phyloP scores from a whole-genome alignment of 139 green algal genomes.

The Mesostigma viride region DNA sequence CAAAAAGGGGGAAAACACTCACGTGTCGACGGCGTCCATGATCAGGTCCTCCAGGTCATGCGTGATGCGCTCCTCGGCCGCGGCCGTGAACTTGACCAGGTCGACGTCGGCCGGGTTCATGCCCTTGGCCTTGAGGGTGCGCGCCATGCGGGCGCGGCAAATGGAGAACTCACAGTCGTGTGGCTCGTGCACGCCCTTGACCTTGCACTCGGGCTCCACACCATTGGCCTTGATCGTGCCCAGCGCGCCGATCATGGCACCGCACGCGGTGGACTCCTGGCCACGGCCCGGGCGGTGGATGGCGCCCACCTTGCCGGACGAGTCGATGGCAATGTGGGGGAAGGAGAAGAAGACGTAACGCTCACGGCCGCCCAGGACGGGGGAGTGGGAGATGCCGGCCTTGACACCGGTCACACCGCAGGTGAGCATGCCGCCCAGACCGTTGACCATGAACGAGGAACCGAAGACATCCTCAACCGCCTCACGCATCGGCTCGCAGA shows the following conservation, averaged over 20 bases:
- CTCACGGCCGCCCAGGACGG: too few relatives aligned
- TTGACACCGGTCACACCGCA: conserved; percentile 58
- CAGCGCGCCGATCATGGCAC: conserved; percentile 50
- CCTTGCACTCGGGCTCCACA: conserved; percentile 16
- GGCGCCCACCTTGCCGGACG: too few relatives aligned
- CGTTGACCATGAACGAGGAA: conserved; percentile 64
- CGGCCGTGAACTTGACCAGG: conserved; percentile 3
- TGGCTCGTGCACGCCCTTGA: conserved; percentile 52
- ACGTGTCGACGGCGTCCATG: conserved; percentile 56
- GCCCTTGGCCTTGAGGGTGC: conserved; percentile 52
- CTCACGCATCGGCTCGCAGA: too few relatives aligned
- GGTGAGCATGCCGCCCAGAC: conserved; percentile 64
- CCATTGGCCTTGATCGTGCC: conserved; percentile 33
- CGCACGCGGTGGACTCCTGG: too few relatives aligned
- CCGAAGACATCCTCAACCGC: conserved; percentile 60
- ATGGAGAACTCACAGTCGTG: conserved; percentile 73
- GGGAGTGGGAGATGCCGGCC: conserved; percentile 47
- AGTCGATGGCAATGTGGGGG: conserved; percentile 77
- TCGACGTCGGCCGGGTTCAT: too few relatives aligned
- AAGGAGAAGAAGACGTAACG: too few relatives aligned
- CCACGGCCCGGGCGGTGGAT: conserved; percentile 35
- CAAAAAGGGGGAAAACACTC: too few relatives aligned
- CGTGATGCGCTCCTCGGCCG: too few relatives aligned
- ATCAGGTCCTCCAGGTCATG: conserved; percentile 67
- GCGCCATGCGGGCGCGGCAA: too few relatives aligned